Conservation (phyloP, 2,329 filamentous ascomycete genomes). For the Coniella vitis region DNA sequence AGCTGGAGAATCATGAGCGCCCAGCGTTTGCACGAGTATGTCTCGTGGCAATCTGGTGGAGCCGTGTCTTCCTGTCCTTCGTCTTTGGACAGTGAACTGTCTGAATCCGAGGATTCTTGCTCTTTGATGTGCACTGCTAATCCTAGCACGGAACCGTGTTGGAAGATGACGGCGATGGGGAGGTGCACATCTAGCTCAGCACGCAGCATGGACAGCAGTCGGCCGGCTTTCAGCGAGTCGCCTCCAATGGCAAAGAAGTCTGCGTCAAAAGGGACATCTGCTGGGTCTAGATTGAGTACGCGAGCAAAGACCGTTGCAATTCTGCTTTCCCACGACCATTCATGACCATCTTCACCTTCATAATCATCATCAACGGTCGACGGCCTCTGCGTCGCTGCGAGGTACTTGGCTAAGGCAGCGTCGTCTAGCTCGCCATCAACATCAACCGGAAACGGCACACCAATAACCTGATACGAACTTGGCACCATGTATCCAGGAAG, state of each 20-base stretch:
- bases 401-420: background rate
- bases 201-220: slow-evolving; percentile 44
- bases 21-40: slow-evolving; percentile 42
- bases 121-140: slow-evolving; percentile 25
- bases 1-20: slow-evolving; percentile 44
- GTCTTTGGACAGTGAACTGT: background rate
- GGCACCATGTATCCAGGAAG: slow-evolving; percentile 32
- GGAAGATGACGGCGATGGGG: slow-evolving; percentile 46
- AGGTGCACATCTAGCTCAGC: slow-evolving; percentile 39
- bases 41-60: slow-evolving; percentile 20
- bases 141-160: slow-evolving; percentile 35
- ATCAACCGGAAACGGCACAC: slow-evolving; percentile 28
- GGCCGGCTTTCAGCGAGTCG: slow-evolving; percentile 47
- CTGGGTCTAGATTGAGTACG: slow-evolving; percentile 33
- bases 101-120: background rate
- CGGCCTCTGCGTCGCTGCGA: background rate
- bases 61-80: slow-evolving; percentile 1
- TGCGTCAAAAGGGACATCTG: slow-evolving; percentile 32
- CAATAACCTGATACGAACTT: slow-evolving; percentile 27
- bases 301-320: slow-evolving; percentile 39
- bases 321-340: slow-evolving; percentile 27
- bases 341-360: too few relatives aligned
- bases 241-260: slow-evolving; percentile 49
- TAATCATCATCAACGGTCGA: slow-evolving; percentile 12
- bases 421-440: slow-evolving; percentile 18